Evolutionary conservation across 805 yeast genomes (phyloP), one percentile per base, ranked within the genome.

Genomic region (Candida peoriensis): DNA sequence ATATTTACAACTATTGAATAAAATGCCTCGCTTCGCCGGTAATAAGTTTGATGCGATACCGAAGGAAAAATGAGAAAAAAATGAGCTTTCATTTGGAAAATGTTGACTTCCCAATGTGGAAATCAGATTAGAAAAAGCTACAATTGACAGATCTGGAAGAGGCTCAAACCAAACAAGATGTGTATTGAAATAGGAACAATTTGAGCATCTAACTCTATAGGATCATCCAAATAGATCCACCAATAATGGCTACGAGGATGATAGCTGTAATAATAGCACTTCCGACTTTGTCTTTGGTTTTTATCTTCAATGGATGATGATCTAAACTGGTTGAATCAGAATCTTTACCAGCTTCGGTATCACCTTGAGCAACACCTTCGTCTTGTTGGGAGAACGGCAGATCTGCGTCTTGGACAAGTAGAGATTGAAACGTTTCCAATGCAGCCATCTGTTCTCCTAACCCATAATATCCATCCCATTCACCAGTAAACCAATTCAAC

Each of bases 231-330:
- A 77, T 66, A 20, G 82, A 69, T n/a, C 88, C 76, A 15, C 75
- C 83, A 14, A 77, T 48, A 10, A 86, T 48, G 2, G 67, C 52
- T 2, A 71, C 68, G 43, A 86, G 55, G 1, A 81, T 78, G 7
- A 84, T 57, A 0, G 87, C 90, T 0, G 97, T 90, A 25, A 85
- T 57, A 12, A 88, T 64, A 24, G 88, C 94, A 1, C 97, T 96
- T 30, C 97, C 97, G 1, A 83, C 95, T 45, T 69, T 72, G 53
- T 85, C 96, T 35, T 72, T 76, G 1, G 64, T 55, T 1, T 72
- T 60, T 23, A 87, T 74, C 0, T 56, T 60, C 30, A 78, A 54
- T 29, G 53, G 55, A 43, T 74, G 30, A 34, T 34, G 57, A 39
- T 41, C 49, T 52, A 43, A 46, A 47, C 61, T 58, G 5, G 63